Evolutionary conservation across 2,329 filamentous ascomycete species (phyloP).

Genomic region (Elsinoe fawcettii): DNA sequence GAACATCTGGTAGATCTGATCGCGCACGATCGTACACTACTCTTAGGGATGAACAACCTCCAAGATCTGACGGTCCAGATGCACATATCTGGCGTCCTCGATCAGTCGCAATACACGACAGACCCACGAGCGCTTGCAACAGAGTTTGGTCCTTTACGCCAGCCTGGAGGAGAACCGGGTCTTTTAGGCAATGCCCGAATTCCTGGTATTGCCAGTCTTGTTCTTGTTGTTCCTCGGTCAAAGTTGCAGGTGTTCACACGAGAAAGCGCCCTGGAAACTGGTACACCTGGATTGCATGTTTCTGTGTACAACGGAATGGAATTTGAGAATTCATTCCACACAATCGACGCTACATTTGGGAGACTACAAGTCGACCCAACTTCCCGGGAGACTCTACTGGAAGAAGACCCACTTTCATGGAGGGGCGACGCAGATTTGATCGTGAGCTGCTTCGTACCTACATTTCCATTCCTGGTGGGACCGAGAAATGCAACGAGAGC

Average conservation of each 20-base stretch:
- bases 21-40: slow-evolving; percentile 17
- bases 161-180: slow-evolving; percentile 2
- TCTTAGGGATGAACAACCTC: slow-evolving; percentile 22
- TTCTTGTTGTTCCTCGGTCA: slow-evolving; percentile 5
- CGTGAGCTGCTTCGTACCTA: slow-evolving; percentile 24
- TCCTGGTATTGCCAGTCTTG: slow-evolving; percentile 4
- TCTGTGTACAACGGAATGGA: background rate
- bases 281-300: slow-evolving; percentile 6
- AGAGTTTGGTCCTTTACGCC: background rate
- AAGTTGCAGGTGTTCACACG: slow-evolving; percentile 1
- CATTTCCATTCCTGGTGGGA: slow-evolving; percentile 17
- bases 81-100: slow-evolving; percentile 21
- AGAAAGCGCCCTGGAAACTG: background rate
- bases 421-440: slow-evolving; percentile 22
- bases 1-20: slow-evolving; percentile 18
- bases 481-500: slow-evolving; percentile 16
- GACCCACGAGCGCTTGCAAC: background rate
- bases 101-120: background rate
- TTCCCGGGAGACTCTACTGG: slow-evolving; percentile 5
- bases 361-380: background rate
- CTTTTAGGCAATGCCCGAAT: background rate
- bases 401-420: slow-evolving; percentile 22
- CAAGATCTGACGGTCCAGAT: slow-evolving; percentile 28
- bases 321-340: slow-evolving; percentile 7
- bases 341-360: slow-evolving; percentile 14